These are phyloP conservation scores for Saccharomyces paradoxus DNA, from an alignment of 805 yeast species.

Conservation along the genomic window DNA sequence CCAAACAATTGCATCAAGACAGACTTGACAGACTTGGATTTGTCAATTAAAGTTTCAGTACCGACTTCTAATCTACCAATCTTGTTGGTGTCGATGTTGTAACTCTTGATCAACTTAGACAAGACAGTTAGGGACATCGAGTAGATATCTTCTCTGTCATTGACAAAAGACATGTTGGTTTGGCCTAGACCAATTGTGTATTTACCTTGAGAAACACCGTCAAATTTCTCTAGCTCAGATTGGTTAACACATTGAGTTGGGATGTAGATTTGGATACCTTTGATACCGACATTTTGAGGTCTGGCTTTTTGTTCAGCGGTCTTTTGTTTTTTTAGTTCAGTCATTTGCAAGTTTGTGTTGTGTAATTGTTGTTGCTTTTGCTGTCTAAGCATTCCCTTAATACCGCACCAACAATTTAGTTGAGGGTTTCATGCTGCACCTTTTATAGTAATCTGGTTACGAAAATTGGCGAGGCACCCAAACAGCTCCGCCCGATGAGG, in stretches of 20 bases:
- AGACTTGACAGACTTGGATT: slow-evolving; percentile 92
- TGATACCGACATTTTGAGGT: slow-evolving; percentile 89
- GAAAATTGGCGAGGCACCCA: neutral
- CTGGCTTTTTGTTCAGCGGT: slow-evolving; percentile 25
- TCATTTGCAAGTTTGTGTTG: slow-evolving; percentile 10
- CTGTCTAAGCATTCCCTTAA: neutral
- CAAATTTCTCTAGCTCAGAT: slow-evolving; percentile 74
- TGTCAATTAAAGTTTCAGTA: slow-evolving; percentile 93
- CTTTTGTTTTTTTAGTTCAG: slow-evolving; percentile 27
- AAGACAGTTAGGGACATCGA: slow-evolving; percentile 89
- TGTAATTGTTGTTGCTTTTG: neutral
- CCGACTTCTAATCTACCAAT: slow-evolving; percentile 97
- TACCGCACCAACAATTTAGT: neutral
- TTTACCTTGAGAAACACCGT: slow-evolving; percentile 86
- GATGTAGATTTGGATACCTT: slow-evolving; percentile 87
- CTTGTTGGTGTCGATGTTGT: slow-evolving; percentile 68
- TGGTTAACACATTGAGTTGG: slow-evolving; percentile 84
- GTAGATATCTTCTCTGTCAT: slow-evolving; percentile 95
- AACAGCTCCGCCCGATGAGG: neutral
- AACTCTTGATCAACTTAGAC: slow-evolving; percentile 66
- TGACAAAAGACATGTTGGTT: slow-evolving; percentile 94
- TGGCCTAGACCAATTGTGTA: slow-evolving; percentile 98
- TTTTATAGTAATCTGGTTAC: neutral
- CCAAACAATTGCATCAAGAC: slow-evolving; percentile 84
- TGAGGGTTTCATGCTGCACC: neutral